Percentiles rank a stretch among this genome's conserved stretches.
phyloP scores from a whole-genome alignment of 257 asterid species.

The Coffea canephora region DNA sequence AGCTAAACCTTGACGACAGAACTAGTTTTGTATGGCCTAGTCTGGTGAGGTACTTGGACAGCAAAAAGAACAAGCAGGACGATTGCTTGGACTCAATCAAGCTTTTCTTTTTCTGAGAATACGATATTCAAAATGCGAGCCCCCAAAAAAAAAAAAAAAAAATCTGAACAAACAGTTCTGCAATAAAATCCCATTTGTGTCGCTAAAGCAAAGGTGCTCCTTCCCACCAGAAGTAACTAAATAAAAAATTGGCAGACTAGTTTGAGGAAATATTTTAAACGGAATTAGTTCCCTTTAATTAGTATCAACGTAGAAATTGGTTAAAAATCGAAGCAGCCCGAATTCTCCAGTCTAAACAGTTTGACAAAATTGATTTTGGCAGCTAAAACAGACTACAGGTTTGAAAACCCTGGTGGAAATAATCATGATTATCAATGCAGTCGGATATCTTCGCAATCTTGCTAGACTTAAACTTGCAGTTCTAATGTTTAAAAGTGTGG shows the following conservation, averaged over 20 bases:
- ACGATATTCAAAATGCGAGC: neutral
- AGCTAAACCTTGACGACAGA: neutral
- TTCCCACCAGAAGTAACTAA: neutral
- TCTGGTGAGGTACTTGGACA: neutral
- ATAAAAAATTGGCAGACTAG: neutral
- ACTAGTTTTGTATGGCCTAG: neutral
- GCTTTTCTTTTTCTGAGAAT: neutral
- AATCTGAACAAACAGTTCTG: too few relatives aligned
- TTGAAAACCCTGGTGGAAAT: neutral
- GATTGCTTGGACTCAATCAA: neutral
- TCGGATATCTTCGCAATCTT: neutral
- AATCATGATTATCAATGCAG: neutral
- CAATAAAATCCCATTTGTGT: neutral
- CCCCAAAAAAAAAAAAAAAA: too few relatives aligned
- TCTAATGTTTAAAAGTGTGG: too few relatives aligned
- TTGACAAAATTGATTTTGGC: neutral
- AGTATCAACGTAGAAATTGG: neutral
- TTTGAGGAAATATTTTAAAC: too few relatives aligned
- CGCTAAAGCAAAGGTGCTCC: neutral
- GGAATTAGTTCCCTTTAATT: neutral
- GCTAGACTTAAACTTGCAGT: too few relatives aligned
- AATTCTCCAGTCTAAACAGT: too few relatives aligned
- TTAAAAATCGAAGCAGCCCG: neutral
- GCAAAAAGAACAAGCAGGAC: neutral
- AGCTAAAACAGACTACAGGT: neutral